These are phyloP conservation scores for Austroboletus niveus DNA, from an alignment of 1,284 basidiomycete species.

Conservation along the genomic window DNA sequence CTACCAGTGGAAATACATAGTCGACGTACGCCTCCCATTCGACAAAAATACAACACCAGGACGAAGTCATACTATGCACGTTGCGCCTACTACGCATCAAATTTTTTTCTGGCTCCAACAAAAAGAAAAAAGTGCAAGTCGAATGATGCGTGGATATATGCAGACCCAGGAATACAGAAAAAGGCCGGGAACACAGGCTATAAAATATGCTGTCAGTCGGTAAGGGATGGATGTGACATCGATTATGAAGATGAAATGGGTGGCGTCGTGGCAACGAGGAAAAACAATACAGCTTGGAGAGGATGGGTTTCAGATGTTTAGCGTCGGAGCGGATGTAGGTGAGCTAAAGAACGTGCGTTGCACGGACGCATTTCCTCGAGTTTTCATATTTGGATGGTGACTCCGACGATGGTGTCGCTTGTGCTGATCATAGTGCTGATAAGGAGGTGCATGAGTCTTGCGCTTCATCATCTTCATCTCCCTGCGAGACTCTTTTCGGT, in stretches of 20 bases:
- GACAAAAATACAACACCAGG: conserved; percentile 20
- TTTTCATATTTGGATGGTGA: conserved; percentile 66
- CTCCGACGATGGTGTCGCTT: conserved; percentile 35
- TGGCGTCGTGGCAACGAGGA: neutral
- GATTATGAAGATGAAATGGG: conserved; percentile 9
- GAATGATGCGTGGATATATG: conserved; percentile 27
- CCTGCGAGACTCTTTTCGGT: conserved; percentile 53
- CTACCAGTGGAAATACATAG: neutral
- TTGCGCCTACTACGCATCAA: conserved; percentile 1
- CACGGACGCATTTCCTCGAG: conserved; percentile 52
- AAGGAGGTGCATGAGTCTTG: conserved; percentile 46
- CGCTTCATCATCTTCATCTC: conserved; percentile 64
- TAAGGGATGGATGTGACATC: conserved; percentile 8
- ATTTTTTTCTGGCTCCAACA: conserved; percentile 6
- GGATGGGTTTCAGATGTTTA: conserved; percentile 30
- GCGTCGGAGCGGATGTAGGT: conserved; percentile 27
- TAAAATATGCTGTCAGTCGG: conserved; percentile 14
- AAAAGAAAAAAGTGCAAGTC: conserved; percentile 3
- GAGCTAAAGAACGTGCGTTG: conserved; percentile 55
- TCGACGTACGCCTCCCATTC: conserved; percentile 15
- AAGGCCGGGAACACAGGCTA: neutral
- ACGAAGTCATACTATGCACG: conserved; percentile 4
- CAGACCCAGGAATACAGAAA: conserved; percentile 21
- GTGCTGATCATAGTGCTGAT: conserved; percentile 36
- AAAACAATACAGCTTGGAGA: conserved; percentile 22